Evolutionary conservation across 371 early-diverging fungal species (phyloP).

Genomic region (Choanephora cucurbitarum): DNA sequence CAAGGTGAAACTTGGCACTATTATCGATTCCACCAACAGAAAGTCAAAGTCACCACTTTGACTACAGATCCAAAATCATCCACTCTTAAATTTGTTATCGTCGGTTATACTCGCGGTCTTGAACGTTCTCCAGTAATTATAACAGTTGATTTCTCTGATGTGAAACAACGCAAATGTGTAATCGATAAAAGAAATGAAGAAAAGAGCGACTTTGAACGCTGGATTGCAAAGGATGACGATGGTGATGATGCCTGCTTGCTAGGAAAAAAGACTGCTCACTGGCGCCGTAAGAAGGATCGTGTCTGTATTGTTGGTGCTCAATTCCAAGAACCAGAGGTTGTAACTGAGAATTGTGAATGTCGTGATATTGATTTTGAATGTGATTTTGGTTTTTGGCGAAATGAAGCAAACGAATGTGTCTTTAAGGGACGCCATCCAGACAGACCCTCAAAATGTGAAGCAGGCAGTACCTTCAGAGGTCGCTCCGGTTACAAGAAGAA

Average conservation of each 20-base stretch:
- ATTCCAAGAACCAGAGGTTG: slow-evolving; percentile 59
- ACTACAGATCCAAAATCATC: slow-evolving; percentile 63
- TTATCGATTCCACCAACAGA: slow-evolving; percentile 45
- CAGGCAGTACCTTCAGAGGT: slow-evolving; percentile 57
- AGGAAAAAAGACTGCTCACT: slow-evolving; percentile 58
- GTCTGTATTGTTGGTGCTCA: slow-evolving; percentile 71
- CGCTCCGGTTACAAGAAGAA: slow-evolving; percentile 74
- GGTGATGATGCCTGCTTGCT: slow-evolving; percentile 48
- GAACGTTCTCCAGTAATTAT: slow-evolving; percentile 36
- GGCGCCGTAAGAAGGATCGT: slow-evolving; percentile 79
- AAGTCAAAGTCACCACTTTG: slow-evolving; percentile 52
- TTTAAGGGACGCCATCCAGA: slow-evolving; percentile 70
- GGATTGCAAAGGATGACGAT: slow-evolving; percentile 69
- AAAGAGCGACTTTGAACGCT: slow-evolving; percentile 77
- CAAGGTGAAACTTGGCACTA: slow-evolving; percentile 69
- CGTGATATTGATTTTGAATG: slow-evolving; percentile 78
- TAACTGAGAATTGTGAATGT: slow-evolving; percentile 64
- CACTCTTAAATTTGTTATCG: slow-evolving; percentile 59
- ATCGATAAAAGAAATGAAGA: slow-evolving; percentile 52
- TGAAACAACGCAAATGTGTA: slow-evolving; percentile 48
- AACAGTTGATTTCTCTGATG: slow-evolving; percentile 47
- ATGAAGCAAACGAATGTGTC: slow-evolving; percentile 62
- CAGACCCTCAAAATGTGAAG: slow-evolving; percentile 61
- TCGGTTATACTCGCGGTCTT: slow-evolving; percentile 39
- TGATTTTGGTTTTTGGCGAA: slow-evolving; percentile 78